Base-by-base conservation (phyloP, 768 basidiomycete species). In the Mycena capillaripes region DNA sequence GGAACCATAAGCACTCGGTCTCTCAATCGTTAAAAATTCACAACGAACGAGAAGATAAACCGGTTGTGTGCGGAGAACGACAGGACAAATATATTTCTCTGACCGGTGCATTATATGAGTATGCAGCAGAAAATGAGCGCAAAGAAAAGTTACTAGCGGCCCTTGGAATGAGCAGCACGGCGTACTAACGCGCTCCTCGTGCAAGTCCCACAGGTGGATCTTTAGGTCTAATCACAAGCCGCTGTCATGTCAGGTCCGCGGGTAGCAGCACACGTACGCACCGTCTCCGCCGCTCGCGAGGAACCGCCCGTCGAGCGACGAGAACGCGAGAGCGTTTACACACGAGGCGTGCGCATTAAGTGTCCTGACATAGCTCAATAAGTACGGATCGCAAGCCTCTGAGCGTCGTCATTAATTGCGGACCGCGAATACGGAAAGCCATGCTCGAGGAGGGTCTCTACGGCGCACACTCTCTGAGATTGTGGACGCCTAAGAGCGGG, bases 71-170 rank as follows among this genome's bases (percentile, higher is more conserved):
- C 86, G 8, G 93, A 94, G 82, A 95, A 94, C 56, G 88, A 88
- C 34, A 95, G 82, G 21, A 89, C 86, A 79, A 95, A 90, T 40
- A 95, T 87, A 74, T 94, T 94, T 48, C 86, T 86, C 94, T 95
- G 30, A 14, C 25, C 12, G 11, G 29, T 32, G 32, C 38, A 46
- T 23, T 25, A 53, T 44, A 44, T 53, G 50, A 76, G 77, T 29
- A 72, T 58, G 27, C 3, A 67, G 46, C 12, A 16, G 21, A 59
- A 8, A 21, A n/a, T 2, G 2, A 29, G 3, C 1, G 34, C 8
- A 38, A 40, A 2, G 32, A 9, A 9, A 56, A 34, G 73, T 62
- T 79, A 89, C 89, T 68, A 76, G 80, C 8, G 89, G 90, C 0
- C 91, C 91, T 29, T 76, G 74, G 61, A 89, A 84, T 3, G 84